Conservation (phyloP, 768 basidiomycete genomes). For the Suillus ampliporus region DNA sequence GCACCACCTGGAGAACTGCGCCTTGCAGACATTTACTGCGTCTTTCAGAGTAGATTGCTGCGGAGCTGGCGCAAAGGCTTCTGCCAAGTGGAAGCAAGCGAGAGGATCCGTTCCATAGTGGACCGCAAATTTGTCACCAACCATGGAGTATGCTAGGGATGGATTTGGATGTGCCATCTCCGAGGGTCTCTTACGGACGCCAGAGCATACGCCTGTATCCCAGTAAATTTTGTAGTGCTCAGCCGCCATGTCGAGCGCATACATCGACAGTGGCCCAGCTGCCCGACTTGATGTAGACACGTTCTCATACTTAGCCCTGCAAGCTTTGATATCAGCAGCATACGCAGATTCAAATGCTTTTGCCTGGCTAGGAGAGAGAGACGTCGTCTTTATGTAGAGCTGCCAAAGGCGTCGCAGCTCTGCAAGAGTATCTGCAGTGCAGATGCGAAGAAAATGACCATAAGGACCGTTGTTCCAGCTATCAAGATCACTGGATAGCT, state of each 20-base stretch:
- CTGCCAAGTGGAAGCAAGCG: slow-evolving; percentile 38
- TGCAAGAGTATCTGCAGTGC: slow-evolving; percentile 29
- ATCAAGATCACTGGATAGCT: slow-evolving; percentile 20
- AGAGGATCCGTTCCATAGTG: slow-evolving; percentile 39
- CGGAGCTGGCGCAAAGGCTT: slow-evolving; percentile 21
- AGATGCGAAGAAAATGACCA: slow-evolving; percentile 28
- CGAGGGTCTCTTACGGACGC: slow-evolving; percentile 22
- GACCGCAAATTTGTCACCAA: slow-evolving; percentile 27
- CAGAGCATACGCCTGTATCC: slow-evolving; percentile 31
- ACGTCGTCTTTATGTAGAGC: slow-evolving; percentile 19
- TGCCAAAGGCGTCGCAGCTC: slow-evolving; percentile 30
- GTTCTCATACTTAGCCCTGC: not conserved
- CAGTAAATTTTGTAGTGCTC: slow-evolving; percentile 33
- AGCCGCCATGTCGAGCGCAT: slow-evolving; percentile 12
- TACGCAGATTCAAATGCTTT: slow-evolving; percentile 24
- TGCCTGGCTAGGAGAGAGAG: slow-evolving; percentile 18
- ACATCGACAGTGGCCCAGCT: slow-evolving; percentile 29
- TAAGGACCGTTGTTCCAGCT: slow-evolving; percentile 36
- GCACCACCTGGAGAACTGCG: slow-evolving; percentile 36
- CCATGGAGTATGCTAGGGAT: slow-evolving; percentile 33
- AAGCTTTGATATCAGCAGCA: slow-evolving; percentile 26
- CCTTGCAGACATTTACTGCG: slow-evolving; percentile 13
- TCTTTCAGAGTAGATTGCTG: not conserved
- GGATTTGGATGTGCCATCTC: slow-evolving; percentile 31
- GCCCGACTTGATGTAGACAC: slow-evolving; percentile 26